Evolutionary conservation across 2,329 filamentous ascomycete genomes (phyloP), one percentile per base, ranked within the genome.

Genomic region (Periconia sp.): DNA sequence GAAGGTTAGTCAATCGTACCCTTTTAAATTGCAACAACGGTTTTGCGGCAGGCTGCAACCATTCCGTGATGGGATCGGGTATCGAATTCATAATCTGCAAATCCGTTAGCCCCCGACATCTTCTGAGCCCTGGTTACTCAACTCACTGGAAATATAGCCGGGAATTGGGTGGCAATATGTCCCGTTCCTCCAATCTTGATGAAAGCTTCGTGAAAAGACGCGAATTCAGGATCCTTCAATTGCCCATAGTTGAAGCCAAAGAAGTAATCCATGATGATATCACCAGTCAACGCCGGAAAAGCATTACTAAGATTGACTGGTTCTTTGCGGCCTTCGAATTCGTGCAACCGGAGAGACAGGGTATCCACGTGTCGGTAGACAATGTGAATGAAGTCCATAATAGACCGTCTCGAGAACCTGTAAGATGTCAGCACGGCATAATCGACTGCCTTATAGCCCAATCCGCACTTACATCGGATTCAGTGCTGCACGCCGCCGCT

Each of bases 181-280:
- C 64, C 64, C 11, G 57, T 59, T 2, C 51, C 54, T 2, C 54
- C 62, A 46, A 68, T 56, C 36, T 59, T 62, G 38, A 62, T 53
- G 39, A 69, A 69, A 0, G 64, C 64, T 22, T 66, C 62, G 24
- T 68, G 64, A 35, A 68, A 69, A 2, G 61, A 65, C 4, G 58
- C 55, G 36, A 68, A 69, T n/a, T 63, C 52, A 0, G 65, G 61
- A 19, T 65, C 46, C 45, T 64, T 62, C 40, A 67, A 56, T 33
- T 65, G 63, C 10, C 39, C 49, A 24, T 66, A 62, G 43, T 67
- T 66, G 53, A 68, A 65, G 10, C 66, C 65, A 33, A 67, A 67
- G 48, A 66, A 66, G 44, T 75, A 76, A 38, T 73, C 65, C 46
- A 73, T 74, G 49, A 78, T 73, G 31, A 77, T 68, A 22, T 78